Base-by-base conservation (phyloP, 2,329 filamentous ascomycete species). In the Xylaria polymorpha region DNA sequence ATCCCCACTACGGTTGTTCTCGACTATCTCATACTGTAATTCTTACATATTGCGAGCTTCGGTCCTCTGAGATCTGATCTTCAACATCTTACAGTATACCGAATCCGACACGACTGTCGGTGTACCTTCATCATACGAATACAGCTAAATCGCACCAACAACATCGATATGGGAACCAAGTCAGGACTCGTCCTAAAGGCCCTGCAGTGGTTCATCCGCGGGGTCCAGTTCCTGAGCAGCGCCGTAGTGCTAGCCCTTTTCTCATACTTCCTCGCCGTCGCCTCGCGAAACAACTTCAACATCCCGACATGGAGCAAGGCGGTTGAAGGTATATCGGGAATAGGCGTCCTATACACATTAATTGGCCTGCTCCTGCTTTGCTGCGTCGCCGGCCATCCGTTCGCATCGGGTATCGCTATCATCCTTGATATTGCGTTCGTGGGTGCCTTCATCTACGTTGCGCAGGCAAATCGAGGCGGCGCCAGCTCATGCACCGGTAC, bases 251-350 rank as follows among this genome's bases (percentile, higher is more conserved):
- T 98, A 70, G 91, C 87, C 73, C 87, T 96, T 76, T 94, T 91
- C 85, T 91, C 90, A 59, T 97, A 97, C 85, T 97, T 94, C 85
- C 88, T 98, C 59, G 89, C 91, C 9, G 87, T 91, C 9, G 87
- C 94, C 15, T 79, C 87, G 70, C 88, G 91, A 76, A 88, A 93
- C 81, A 76, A 89, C 73, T 80, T 90, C 15, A 66, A 77, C 67
- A 94, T 94, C 73, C 84, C 86, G 20, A 88, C 81, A 73, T 91
- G 87, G 82, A 82, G 91, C 68, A 90, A 90, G 65, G 93, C 92
- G 35, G 92, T 96, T 65, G 90, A 90, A 76, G 93, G 93, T 71
- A 90, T 98, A 68, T 87, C 92, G 0, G 94, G 94, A 60, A 86
- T 86, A 1, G 92, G 89, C 2, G 87, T 91, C 0, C 78, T 97